Conservation (phyloP, 2,329 filamentous ascomycete genomes). For the Zopfia rhizophila region DNA sequence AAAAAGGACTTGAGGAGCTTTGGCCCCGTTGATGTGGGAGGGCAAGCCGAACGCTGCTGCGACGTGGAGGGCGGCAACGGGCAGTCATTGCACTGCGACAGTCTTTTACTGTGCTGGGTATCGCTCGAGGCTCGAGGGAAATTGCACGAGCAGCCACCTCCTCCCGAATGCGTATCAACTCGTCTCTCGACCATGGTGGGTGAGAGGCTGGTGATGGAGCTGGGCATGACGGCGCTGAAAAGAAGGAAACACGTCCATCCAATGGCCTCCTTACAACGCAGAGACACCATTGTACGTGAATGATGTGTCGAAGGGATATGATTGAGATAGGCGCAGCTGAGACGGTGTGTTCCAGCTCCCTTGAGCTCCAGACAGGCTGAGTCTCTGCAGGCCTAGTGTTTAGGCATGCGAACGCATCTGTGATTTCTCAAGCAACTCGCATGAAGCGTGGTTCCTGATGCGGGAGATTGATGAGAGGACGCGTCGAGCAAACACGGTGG, state of each 20-base stretch:
- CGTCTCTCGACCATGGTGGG: constrained; percentile 1
- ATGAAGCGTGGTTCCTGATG: too few species aligned
- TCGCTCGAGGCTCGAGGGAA: constrained; percentile 32
- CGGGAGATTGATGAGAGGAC: too few species aligned
- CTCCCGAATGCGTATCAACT: constrained; percentile 7
- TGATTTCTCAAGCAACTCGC: too few species aligned
- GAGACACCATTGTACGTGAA: constrained; percentile 18
- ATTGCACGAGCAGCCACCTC: constrained; percentile 41
- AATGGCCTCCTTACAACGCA: constrained; percentile 23
- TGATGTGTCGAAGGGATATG: background rate
- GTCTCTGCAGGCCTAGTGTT: too few species aligned
- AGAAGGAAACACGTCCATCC: constrained; percentile 20
- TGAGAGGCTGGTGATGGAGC: constrained; percentile 8
- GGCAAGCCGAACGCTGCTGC: constrained; percentile 14
- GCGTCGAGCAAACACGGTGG: too few species aligned
- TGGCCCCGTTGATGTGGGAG: constrained; percentile 5
- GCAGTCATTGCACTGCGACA: constrained; percentile 29
- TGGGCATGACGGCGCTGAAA: constrained; percentile 11
- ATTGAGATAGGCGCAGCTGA: background rate
- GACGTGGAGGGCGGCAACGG: constrained; percentile 38
- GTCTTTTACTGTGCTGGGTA: constrained; percentile 32
- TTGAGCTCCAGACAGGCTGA: too few species aligned
- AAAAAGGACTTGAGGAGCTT: constrained; percentile 18
- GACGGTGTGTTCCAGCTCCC: too few species aligned
- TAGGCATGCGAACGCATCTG: too few species aligned